These are phyloP conservation scores for Daldinia grandis DNA, from an alignment of 495 filamentous ascomycete species.

Conservation along the genomic window DNA sequence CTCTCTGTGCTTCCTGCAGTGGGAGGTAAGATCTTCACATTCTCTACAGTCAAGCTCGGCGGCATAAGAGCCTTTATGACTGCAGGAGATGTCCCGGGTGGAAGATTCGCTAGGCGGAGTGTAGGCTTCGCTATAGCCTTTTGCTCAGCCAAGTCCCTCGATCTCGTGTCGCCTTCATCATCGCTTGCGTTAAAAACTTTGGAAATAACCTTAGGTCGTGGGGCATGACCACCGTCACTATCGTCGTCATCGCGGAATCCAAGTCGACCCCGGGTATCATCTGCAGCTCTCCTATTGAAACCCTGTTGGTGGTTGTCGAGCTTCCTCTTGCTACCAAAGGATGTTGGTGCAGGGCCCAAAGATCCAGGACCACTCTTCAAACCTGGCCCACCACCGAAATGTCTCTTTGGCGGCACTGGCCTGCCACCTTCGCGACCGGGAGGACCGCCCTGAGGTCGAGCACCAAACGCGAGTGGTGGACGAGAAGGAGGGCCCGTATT, in stretches of 20 bases:
- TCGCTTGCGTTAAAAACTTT: slow-evolving; percentile 57
- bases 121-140: slow-evolving; percentile 86
- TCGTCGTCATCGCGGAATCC: slow-evolving; percentile 52
- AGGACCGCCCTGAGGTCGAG: slow-evolving; percentile 48
- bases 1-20: slow-evolving; percentile 65
- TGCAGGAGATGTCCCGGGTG: slow-evolving; percentile 72
- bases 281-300: slow-evolving; percentile 31
- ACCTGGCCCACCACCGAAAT: slow-evolving; percentile 52
- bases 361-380: slow-evolving; percentile 78
- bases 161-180: slow-evolving; percentile 50
- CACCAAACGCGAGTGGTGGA: slow-evolving; percentile 52
- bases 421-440: slow-evolving; percentile 55
- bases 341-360: slow-evolving; percentile 69
- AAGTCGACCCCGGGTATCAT: slow-evolving; percentile 48
- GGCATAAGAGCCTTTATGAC: slow-evolving; percentile 79
- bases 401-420: slow-evolving; percentile 43
- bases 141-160: slow-evolving; percentile 64
- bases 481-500: slow-evolving; percentile 35
- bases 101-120: slow-evolving; percentile 71
- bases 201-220: slow-evolving; percentile 44
- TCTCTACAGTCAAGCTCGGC: slow-evolving; percentile 73
- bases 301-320: slow-evolving; percentile 52
- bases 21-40: slow-evolving; percentile 72
- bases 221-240: slow-evolving; percentile 33
- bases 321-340: slow-evolving; percentile 56